Evolutionary conservation across 805 yeast species (phyloP), one percentile per base, ranked within the genome.

Genomic region (Cyberlindnera xylosilytica): DNA sequence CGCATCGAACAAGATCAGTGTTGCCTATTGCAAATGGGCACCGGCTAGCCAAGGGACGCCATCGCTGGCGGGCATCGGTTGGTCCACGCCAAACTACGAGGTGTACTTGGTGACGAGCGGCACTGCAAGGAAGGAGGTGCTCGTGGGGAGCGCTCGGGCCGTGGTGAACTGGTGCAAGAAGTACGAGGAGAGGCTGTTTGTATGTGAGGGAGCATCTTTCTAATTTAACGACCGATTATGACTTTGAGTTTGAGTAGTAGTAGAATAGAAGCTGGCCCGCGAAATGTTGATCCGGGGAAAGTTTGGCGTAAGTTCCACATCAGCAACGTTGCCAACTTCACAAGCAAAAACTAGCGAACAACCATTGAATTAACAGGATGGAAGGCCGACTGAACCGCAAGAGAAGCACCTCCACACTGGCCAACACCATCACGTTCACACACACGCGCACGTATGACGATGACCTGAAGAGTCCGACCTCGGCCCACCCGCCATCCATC

Each of bases 101-200:
- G 57, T 84, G 2, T 82, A 79, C 52, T 56, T 83, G 36, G 69
- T 82, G 13, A 73, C 83, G 19, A 81, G 83, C n/a, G 76, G 80
- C 1, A 56, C 68, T 8, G 72, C 79, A 15, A 72, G 75, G 34
- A 78, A 81, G 33, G 76, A 76, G 30, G 69, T 74, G 0, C 63
- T 89, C 45, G 73, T 83, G 13, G 66, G 66, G 17, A 79, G 87
- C 46, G 81, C 89, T 30, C 71, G 79, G 39, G 69, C 71, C 17
- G 77, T 88, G 12, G 79, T 85, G 8, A 70, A 71, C 37, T 90
- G 97, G 96, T 82, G 95, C 52, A 72, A 76, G 46, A 78, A 72
- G 48, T 76, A 86, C 51, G 84, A 84, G 48, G 79, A 78, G 40
- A 66, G 93, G 30, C 59, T 88, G 27, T 88, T 87, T 58, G 78